Evolutionary conservation across 2,329 filamentous ascomycete species (phyloP), one percentile per base, ranked within the genome.

Genomic region (Scedosporium aurantiacum): DNA sequence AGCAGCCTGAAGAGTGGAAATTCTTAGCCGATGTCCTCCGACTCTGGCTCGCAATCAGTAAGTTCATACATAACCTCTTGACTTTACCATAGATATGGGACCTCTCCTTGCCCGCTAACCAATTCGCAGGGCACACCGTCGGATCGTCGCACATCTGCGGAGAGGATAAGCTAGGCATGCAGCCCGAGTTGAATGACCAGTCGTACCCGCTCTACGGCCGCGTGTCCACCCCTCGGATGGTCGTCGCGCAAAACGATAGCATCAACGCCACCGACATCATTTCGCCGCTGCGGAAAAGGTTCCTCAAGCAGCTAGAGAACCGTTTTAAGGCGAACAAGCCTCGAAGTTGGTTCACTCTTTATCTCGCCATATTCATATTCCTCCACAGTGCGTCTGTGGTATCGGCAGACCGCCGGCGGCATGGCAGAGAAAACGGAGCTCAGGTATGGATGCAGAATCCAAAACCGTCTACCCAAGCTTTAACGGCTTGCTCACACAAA

Each of bases 11-110:
- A 14, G 71, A 76, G 41, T 68, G 70, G 28, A 60, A 65, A 1
- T 71, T 81, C 3, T 61, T 82, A n/a, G 62, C 63, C 1, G 72
- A 73, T 8, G 70, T 78, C 3, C 75, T 81, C 23, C 66, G 68
- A 5, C 65, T 82, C 1, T 79, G 78, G 75, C 78, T 80, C 64
- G 75, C 75, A 2, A 74, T 75, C 10, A 71, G 79, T 82, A 66
- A 67, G 79, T 72, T 25, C 23, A 43, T 60, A 59, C 10, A 37
- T 3, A 57, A n/a, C n/a, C 37, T 27, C 12, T 1, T 18, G 6
- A 65, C 23, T 28, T 21, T 37, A 7, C 5, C 32, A 12, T 28
- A 28, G 5, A 4, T 6, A 6, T 28, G 28, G 5, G 28, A 6
- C 28, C 4, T 37, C 12, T 21, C 41, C 10, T 41, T 3, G 4